phyloP scores from a whole-genome alignment of 139 green algal species.

The Trebouxia sp. region DNA sequence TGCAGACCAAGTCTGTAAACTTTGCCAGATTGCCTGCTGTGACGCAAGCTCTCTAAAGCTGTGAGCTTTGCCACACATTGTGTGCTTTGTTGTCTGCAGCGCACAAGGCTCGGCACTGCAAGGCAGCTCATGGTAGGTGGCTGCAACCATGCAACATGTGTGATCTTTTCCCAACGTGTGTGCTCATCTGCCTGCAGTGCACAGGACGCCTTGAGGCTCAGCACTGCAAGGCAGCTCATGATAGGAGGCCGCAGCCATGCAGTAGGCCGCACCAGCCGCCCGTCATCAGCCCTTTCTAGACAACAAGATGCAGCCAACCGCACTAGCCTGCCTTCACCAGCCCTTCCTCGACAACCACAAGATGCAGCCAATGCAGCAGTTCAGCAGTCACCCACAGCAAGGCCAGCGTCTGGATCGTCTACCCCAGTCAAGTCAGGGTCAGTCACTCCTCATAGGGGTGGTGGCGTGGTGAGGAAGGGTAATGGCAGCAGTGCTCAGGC shows the following conservation, averaged over 20 bases:
- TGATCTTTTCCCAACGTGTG: no score
- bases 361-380: slow-evolving; percentile 18
- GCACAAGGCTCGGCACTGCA: no score
- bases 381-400: neutral
- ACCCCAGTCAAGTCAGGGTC: slow-evolving; percentile 15
- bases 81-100: no score
- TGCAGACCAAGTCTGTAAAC: neutral
- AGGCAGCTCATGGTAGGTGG: no score
- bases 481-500: neutral
- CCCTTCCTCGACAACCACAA: neutral
- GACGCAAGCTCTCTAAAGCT: no score
- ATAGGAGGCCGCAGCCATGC: slow-evolving; percentile 13
- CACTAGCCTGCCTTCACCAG: neutral
- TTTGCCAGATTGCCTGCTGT: no score
- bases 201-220: neutral
- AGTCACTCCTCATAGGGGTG: neutral
- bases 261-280: slow-evolving; percentile 1
- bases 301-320: slow-evolving; percentile 3
- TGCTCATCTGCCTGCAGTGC: neutral
- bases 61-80: no score
- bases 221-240: neutral
- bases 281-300: neutral
- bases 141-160: no score
- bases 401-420: neutral
- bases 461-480: neutral